phyloP scores from a whole-genome alignment of 805 yeast genomes.

The Ogataea populi-albae region DNA sequence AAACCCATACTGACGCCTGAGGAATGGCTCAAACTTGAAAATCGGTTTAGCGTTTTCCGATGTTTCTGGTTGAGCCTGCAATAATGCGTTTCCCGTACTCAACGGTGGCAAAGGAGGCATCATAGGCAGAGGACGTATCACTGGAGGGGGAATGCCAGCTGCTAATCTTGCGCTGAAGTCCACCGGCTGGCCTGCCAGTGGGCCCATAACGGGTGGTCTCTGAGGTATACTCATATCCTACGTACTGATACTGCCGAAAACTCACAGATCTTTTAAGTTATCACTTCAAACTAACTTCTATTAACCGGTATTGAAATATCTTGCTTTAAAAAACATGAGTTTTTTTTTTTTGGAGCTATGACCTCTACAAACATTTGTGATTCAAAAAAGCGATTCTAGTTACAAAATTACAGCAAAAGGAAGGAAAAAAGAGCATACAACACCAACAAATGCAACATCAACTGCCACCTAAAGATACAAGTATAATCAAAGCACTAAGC shows the following conservation, averaged over 20 bases:
- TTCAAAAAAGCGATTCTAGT: no score
- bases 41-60: constrained; percentile 10
- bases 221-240: constrained; percentile 23
- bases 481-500: background rate
- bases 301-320: no score
- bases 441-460: no score
- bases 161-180: background rate
- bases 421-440: no score
- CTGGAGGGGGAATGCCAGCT: constrained; percentile 2
- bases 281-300: no score
- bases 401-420: constrained; percentile 3
- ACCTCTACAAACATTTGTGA: no score
- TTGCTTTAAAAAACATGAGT: background rate
- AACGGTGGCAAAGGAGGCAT: constrained; percentile 13
- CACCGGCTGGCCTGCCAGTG: constrained; percentile 2
- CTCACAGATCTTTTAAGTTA: no score
- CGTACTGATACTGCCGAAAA: no score
- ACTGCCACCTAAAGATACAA: background rate
- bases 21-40: constrained; percentile 75
- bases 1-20: constrained; percentile 74
- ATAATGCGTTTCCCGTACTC: constrained; percentile 9
- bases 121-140: constrained; percentile 15
- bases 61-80: constrained; percentile 5
- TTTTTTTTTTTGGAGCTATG: background rate
- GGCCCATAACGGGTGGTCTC: constrained; percentile 14